Evolutionary conservation across 208 protist species (phyloP), one percentile per base, ranked within the genome.

Genomic region (Leishmania gerbilli): DNA sequence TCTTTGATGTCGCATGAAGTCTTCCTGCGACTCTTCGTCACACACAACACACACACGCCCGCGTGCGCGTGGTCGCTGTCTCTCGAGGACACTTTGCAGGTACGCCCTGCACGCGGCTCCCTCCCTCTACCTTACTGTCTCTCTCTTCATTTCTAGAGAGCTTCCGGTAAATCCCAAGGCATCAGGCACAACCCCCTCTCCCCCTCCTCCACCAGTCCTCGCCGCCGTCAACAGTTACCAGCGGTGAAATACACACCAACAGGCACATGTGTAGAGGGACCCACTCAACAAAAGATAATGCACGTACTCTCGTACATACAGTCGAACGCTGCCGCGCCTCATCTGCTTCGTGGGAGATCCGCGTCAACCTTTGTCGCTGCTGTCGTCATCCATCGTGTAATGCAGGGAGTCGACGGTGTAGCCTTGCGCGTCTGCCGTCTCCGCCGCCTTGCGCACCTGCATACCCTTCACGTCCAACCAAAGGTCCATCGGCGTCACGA

Each of bases 401-500:
- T 92, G 86, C 21, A 97, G 78, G 34, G 77, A 83, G 68, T 95
- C 92, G 17, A 95, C 86, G 0, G 94, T 93, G 87, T 97, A 97
- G 37, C 94, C 94, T 47, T 95, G 79, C 11, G 84, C 86, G 71
- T 97, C 94, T 0, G 87, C 83, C 17, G 75, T 88, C 19, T 97
- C 88, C 0, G 76, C 82, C 55, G 88, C 88, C 84, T 91, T 93
- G 51, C 92, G 82, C 64, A 87, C 87, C 86, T 96, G 94, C 84
- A 94, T 86, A 17, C 94, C 94, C 79, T 92, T 93, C 71, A 97
- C 90, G 31, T 96, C 91, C 8, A 97, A 86, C 94, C 94, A 97
- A 84, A 93, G 79, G 76, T 97, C 92, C 90, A 95, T 97, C 69
- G 94, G 94, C 21, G 94, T 95, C 11, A 97, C 94, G 76, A 97